A percentile compares a stretch with the other conserved stretches of the same genome.
phyloP scores from a whole-genome alignment of 2,329 filamentous ascomycete genomes.

The Bipolaris victoriae region DNA sequence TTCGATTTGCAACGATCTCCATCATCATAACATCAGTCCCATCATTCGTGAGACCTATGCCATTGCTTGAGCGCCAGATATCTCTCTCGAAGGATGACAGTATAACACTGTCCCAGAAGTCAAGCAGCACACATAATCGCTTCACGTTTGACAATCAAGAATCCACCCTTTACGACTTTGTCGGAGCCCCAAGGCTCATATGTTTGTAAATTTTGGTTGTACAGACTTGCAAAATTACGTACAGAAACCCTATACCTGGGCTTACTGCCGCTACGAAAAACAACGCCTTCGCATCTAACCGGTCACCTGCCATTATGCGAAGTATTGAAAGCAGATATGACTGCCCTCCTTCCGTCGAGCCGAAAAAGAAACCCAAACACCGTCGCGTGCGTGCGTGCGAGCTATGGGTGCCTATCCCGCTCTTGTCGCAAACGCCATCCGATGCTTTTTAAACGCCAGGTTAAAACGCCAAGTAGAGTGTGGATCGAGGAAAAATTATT shows the following conservation, averaged over 20 bases:
- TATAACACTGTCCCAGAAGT: not conserved
- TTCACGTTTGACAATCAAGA: not conserved
- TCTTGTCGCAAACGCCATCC: constrained; percentile 10
- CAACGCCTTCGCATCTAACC: not conserved
- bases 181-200: constrained; percentile 22
- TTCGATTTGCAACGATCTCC: constrained; percentile 11
- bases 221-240: constrained; percentile 28
- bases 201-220: constrained; percentile 30
- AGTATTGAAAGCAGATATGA: constrained; percentile 6
- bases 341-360: not conserved
- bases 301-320: not conserved
- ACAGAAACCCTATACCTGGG: constrained; percentile 15
- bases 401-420: constrained; percentile 7
- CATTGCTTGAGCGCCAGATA: not conserved
- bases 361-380: not conserved
- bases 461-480: constrained; percentile 9
- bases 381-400: not conserved
- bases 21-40: constrained; percentile 71
- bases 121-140: not conserved
- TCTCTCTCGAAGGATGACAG: not conserved
- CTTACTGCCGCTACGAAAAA: not conserved
- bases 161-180: not conserved
- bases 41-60: constrained; percentile 36
- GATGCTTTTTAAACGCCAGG: constrained; percentile 18
- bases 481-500: constrained; percentile 6